Conservation (phyloP, 306 rosid genomes). For the Gastrolobium bilobum region DNA sequence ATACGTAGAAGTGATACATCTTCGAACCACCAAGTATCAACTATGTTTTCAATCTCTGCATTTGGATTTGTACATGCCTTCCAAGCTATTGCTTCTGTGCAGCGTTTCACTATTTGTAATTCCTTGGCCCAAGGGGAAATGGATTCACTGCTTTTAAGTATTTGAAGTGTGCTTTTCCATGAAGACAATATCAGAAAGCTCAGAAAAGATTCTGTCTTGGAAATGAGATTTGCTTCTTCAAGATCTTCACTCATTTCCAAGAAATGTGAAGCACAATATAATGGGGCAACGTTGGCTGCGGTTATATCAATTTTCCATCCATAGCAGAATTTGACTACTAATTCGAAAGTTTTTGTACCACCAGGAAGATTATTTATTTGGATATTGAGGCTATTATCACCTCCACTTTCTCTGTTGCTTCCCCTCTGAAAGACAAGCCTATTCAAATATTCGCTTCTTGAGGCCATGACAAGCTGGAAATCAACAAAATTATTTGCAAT, state of each 20-base stretch:
- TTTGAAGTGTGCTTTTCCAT: slow-evolving; percentile 78
- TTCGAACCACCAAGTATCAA: slow-evolving; percentile 79
- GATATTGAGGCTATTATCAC: slow-evolving; percentile 46
- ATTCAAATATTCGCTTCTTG: slow-evolving; percentile 80
- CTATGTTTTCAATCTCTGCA: slow-evolving; percentile 40
- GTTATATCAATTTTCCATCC: slow-evolving; percentile 81
- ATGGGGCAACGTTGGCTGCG: slow-evolving; percentile 62
- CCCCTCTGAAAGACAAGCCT: slow-evolving; percentile 69
- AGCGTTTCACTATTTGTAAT: slow-evolving; percentile 60
- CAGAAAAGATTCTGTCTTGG: slow-evolving; percentile 72
- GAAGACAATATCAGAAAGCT: slow-evolving; percentile 70
- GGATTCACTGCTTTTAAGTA: slow-evolving; percentile 77
- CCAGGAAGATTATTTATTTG: slow-evolving; percentile 78
- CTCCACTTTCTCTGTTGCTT: slow-evolving; percentile 41
- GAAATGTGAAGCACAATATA: slow-evolving; percentile 77
- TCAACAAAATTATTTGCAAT: slow-evolving; percentile 20
- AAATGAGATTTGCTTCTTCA: slow-evolving; percentile 72
- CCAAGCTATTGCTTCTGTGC: slow-evolving; percentile 79
- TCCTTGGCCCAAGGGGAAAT: slow-evolving; percentile 72
- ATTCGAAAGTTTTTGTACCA: slow-evolving; percentile 65
- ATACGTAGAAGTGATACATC: slow-evolving; percentile 67
- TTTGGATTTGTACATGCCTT: slow-evolving; percentile 63
- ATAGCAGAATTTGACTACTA: slow-evolving; percentile 79
- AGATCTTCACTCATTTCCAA: slow-evolving; percentile 86
- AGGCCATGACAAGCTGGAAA: slow-evolving; percentile 76